Percentiles rank a stretch among this genome's conserved stretches.
Conservation (phyloP, 805 yeast genomes). For the Kuraishia cidri region DNA sequence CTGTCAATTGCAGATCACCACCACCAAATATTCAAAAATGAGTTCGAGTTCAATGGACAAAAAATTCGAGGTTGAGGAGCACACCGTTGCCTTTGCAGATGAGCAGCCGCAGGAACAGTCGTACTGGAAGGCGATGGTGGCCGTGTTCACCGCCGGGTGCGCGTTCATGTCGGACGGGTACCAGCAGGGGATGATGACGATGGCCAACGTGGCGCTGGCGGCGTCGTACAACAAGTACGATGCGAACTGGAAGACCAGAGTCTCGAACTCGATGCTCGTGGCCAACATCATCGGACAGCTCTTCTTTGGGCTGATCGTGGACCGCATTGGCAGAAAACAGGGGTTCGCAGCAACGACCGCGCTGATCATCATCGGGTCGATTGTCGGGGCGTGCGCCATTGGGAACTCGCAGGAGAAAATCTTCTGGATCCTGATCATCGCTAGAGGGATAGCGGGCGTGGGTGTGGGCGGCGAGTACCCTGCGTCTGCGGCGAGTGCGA, state of each 20-base stretch:
- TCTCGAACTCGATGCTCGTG: constrained; percentile 33
- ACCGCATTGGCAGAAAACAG: constrained; percentile 52
- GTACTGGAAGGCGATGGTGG: constrained; percentile 4
- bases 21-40: too few relatives aligned
- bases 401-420: constrained; percentile 35
- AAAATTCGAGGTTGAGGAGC: too few relatives aligned
- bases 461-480: constrained; percentile 66
- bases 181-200: constrained; percentile 17
- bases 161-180: constrained; percentile 17
- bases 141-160: constrained; percentile 12
- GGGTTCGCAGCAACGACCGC: constrained; percentile 49
- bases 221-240: constrained; percentile 8
- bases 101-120: constrained; percentile 4
- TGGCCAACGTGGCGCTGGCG: constrained; percentile 13
- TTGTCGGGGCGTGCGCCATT: constrained; percentile 51
- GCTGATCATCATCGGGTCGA: constrained; percentile 48
- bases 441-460: constrained; percentile 55
- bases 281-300: constrained; percentile 60
- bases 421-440: constrained; percentile 42
- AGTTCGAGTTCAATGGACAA: too few relatives aligned
- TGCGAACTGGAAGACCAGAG: constrained; percentile 13
- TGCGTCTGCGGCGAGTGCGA: constrained; percentile 51
- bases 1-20: too few relatives aligned
- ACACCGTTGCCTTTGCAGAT: too few relatives aligned
- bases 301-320: constrained; percentile 45